Conservation (phyloP, 2,329 filamentous ascomycete species). For the Fusarium vanettenii region DNA sequence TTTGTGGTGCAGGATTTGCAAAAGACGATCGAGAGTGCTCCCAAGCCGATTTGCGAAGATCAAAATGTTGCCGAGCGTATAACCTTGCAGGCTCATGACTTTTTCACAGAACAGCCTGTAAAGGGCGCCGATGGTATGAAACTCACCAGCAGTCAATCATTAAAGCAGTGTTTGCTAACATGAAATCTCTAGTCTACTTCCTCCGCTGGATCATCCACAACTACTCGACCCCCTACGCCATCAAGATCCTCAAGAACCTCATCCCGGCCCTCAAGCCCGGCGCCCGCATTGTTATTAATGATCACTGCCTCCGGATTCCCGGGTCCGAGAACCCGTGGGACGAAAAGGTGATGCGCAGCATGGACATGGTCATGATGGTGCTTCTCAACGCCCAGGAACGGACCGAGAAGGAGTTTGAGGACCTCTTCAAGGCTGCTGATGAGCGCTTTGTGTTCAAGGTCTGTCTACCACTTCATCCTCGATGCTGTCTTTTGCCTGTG, state of each 20-base stretch:
- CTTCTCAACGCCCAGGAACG: slow-evolving; percentile 65
- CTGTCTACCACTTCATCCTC: slow-evolving; percentile 10
- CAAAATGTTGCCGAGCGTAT: slow-evolving; percentile 53
- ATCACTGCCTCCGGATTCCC: slow-evolving; percentile 56
- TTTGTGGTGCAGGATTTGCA: slow-evolving; percentile 68
- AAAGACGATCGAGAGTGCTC: slow-evolving; percentile 61
- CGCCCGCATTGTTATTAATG: slow-evolving; percentile 59
- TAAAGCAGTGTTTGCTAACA: slow-evolving; percentile 17
- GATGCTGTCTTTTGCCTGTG: fast-evolving
- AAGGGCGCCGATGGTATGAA: slow-evolving; percentile 62
- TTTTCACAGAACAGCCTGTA: slow-evolving; percentile 67
- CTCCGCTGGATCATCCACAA: slow-evolving; percentile 72
- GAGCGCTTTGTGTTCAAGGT: slow-evolving; percentile 58
- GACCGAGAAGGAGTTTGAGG: slow-evolving; percentile 57
- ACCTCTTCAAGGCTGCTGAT: slow-evolving; percentile 57
- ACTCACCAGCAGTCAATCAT: background rate
- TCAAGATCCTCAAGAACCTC: slow-evolving; percentile 61
- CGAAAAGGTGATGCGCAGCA: slow-evolving; percentile 59
- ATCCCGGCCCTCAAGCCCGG: slow-evolving; percentile 67
- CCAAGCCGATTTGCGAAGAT: slow-evolving; percentile 55
- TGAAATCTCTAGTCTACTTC: slow-evolving; percentile 60
- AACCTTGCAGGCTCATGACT: slow-evolving; percentile 63
- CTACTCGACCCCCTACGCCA: slow-evolving; percentile 65
- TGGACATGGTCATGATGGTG: slow-evolving; percentile 65
- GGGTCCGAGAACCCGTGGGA: slow-evolving; percentile 57